Base-by-base conservation (phyloP, 2,329 filamentous ascomycete species). In the Cercospora sp. region DNA sequence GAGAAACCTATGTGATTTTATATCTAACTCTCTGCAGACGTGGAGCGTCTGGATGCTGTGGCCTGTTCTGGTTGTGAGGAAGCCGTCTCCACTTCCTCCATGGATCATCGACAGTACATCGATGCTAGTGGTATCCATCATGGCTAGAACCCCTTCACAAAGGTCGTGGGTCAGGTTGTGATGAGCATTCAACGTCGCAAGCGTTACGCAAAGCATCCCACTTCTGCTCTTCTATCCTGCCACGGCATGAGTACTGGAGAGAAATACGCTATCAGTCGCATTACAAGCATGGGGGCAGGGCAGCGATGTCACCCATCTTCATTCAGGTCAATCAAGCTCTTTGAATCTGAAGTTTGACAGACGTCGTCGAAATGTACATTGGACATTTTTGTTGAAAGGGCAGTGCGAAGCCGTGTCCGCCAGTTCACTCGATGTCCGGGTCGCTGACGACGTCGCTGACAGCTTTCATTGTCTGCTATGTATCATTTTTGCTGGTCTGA, bases 11-110 rank as follows among this genome's bases (percentile, higher is more conserved):
- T 26, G 45, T 51, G 3, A 9, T 26, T 51, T 23, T 23, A 51
- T 51, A 16, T 26, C 20, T 13, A 8, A 23, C 23, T 23, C 45
- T 23, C 10, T 23, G 18, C 45, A 23, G 9, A 20, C 20, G 45
- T 51, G 45, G 45, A 51, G 45, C 18, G 12, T 51, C 45, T 48
- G 18, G 20, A 51, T 70, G 70, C 61, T 61, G 70, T 72, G 70
- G 66, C 70, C 67, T 64, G 42, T 28, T 61, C 42, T n/a, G n/a
- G 23, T 55, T 33, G 60, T 55, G 60, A 63, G 42, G n/a, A 36
- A 20, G 23, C 13, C 23, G 60, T 36, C 60, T 63, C 60, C 60
- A 63, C 60, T 28, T 16, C 5, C 42, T 16, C 60, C 30, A 63
- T 33, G 28, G 16, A 42, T 51, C 28, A 26, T 51, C 42, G 42